phyloP scores from a whole-genome alignment of 371 early-diverging fungal genomes.

The Blakeslea trispora region DNA sequence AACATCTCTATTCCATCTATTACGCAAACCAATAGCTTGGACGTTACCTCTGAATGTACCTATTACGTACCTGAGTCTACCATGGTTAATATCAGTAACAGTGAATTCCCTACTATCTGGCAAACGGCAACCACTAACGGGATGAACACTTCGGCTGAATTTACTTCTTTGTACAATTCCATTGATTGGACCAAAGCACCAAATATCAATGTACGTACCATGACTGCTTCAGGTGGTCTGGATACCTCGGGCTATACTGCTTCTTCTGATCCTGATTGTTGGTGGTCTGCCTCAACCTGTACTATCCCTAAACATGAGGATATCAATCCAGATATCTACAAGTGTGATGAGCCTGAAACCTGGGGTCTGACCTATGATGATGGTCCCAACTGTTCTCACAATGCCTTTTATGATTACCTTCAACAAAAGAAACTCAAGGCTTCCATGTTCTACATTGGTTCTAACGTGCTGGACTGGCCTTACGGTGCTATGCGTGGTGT shows the following conservation, averaged over 20 bases:
- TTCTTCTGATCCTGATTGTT: constrained; percentile 45
- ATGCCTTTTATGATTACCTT: constrained; percentile 52
- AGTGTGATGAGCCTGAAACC: constrained; percentile 48
- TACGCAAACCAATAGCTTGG: constrained; percentile 18
- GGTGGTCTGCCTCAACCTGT: constrained; percentile 50
- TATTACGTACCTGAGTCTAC: constrained; percentile 29
- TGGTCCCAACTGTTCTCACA: constrained; percentile 56
- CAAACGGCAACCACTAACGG: constrained; percentile 43
- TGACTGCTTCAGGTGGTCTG: constrained; percentile 30
- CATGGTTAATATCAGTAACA: constrained; percentile 24
- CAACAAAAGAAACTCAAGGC: constrained; percentile 28
- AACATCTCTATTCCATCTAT: constrained; percentile 22
- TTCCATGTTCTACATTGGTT: constrained; percentile 40
- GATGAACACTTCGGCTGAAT: constrained; percentile 42
- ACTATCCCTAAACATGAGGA: constrained; percentile 36
- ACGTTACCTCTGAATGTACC: constrained; percentile 20
- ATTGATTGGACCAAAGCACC: constrained; percentile 51
- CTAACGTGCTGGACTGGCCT: constrained; percentile 51
- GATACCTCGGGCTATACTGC: constrained; percentile 34
- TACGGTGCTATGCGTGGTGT: constrained; percentile 56
- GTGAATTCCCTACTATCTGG: constrained; percentile 50
- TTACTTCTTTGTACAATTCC: constrained; percentile 43
- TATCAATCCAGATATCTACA: constrained; percentile 39
- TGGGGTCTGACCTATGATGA: constrained; percentile 53
- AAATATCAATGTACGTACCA: constrained; percentile 30